Percentiles rank a stretch among this genome's conserved stretches.
Conservation (phyloP, 2,329 filamentous ascomycete genomes). For the Fusarium paranaense region DNA sequence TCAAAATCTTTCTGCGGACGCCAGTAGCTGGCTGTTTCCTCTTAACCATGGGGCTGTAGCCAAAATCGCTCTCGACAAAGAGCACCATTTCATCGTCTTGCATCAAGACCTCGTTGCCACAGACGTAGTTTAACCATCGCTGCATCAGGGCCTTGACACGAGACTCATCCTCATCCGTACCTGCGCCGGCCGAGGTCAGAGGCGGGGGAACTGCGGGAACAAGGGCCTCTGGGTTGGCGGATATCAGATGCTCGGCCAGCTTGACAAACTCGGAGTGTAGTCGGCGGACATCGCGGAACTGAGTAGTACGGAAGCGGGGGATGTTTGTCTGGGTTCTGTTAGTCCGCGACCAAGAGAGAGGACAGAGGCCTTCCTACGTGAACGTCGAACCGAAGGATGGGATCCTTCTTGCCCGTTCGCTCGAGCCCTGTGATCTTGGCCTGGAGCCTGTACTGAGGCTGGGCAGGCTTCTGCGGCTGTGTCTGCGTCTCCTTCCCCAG, state of each 20-base stretch:
- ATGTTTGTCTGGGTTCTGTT: slow-evolving; percentile 83
- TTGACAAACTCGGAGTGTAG: slow-evolving; percentile 97
- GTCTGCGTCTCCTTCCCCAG: slow-evolving; percentile 62
- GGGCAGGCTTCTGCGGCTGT: slow-evolving; percentile 69
- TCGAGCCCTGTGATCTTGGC: slow-evolving; percentile 96
- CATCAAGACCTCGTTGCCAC: slow-evolving; percentile 91
- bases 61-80: slow-evolving; percentile 99
- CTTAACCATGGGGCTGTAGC: slow-evolving; percentile 94
- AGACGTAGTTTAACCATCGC: slow-evolving; percentile 94
- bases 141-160: slow-evolving; percentile 92
- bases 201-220: slow-evolving; percentile 95
- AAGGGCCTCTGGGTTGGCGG: slow-evolving; percentile 95
- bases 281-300: slow-evolving; percentile 96
- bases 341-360: slow-evolving; percentile 23
- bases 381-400: slow-evolving; percentile 93
- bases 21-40: slow-evolving; percentile 98
- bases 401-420: slow-evolving; percentile 93
- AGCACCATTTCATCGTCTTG: slow-evolving; percentile 96
- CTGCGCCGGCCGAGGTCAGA: slow-evolving; percentile 92
- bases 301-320: slow-evolving; percentile 96
- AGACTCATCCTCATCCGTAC: slow-evolving; percentile 94
- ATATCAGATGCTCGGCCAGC: slow-evolving; percentile 94
- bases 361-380: slow-evolving; percentile 71
- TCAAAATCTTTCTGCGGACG: slow-evolving; percentile 92
- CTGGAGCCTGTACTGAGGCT: slow-evolving; percentile 85